Base-by-base conservation (phyloP, 305 asterid species). In the Monarda citriodora region DNA sequence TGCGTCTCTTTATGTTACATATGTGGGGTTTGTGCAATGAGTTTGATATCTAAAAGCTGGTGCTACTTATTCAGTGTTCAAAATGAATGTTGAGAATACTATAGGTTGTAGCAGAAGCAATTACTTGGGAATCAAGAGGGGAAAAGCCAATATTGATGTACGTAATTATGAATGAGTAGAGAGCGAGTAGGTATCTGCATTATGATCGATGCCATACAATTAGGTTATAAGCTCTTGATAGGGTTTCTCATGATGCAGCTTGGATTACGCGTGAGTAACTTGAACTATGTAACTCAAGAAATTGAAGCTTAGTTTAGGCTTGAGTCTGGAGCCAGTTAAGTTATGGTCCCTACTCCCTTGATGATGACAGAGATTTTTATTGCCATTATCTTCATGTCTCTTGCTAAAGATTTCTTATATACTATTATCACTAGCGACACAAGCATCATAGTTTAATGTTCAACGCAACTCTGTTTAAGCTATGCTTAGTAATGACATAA, bases 91-190 rank as follows among this genome's bases (percentile, higher is more conserved):
- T 38, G 68, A 34, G 31, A 40, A 2, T 29, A 18, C 44, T 10
- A 18, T 17, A 41, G 7, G 51, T 29, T 18, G 56, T 50, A 61
- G 72, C 46, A 55, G 67, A 69, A 59, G 56, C 50, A 49, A 21
- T 44, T 53, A 38, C 45, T 48, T 17, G 13, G 44, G 40, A 15
- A 36, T 36, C 44, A 16, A 54, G 51, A 47, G 11, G 32, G 63
- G 22, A 25, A 45, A 69, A 47, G 11, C 34, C 37, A 50, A 18
- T 18, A 21, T 21, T 56, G 47, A 52, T 58, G 37, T 55, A 45
- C 53, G 23, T 20, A 11, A 53, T 64, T 13, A 31, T 47, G 12
- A 37, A 58, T 23, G 32, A 45, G 23, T 47, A 20, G 36, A 55
- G 17, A 14, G 14, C 22, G 12, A 36, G 32, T 40, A 3, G 44